These are phyloP conservation scores for Jaltomata sinuosa DNA, from an alignment of 257 asterid species.

Conservation along the genomic window DNA sequence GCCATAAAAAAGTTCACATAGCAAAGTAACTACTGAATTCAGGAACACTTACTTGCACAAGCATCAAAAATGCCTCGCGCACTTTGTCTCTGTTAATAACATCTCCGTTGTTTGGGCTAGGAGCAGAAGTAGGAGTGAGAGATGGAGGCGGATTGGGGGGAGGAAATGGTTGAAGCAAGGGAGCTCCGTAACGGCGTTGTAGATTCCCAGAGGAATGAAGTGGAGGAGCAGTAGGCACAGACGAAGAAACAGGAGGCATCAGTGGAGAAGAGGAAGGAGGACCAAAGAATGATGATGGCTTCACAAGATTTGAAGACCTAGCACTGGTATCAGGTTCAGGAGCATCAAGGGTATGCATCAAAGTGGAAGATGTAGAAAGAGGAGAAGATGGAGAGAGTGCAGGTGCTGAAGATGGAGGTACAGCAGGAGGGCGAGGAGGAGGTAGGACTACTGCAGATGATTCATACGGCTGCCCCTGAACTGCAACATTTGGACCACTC, in stretches of 20 bases:
- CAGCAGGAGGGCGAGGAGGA: constrained; percentile 32
- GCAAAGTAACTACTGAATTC: not conserved
- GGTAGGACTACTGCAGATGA: constrained; percentile 26
- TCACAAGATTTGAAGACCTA: constrained; percentile 65
- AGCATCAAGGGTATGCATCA: constrained; percentile 48
- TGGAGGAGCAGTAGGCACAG: constrained; percentile 77
- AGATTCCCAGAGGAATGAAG: constrained; percentile 44
- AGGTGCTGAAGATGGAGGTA: constrained; percentile 34
- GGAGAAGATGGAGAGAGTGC: constrained; percentile 36
- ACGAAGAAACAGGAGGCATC: constrained; percentile 55
- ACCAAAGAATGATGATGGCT: constrained; percentile 72
- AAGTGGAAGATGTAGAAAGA: constrained; percentile 37
- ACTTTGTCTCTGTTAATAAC: constrained; percentile 66
- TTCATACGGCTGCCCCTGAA: constrained; percentile 41
- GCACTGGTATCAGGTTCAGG: constrained; percentile 29
- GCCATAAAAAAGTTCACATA: not conserved
- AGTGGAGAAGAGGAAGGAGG: constrained; percentile 59
- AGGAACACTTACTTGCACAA: constrained; percentile 60
- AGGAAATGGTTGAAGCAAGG: constrained; percentile 96
- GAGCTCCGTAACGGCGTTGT: constrained; percentile 75
- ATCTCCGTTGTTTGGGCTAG: constrained; percentile 42
- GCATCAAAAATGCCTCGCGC: constrained; percentile 70
- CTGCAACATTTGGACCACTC: constrained; percentile 36
- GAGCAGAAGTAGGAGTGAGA: constrained; percentile 57
- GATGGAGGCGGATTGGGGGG: constrained; percentile 95